phyloP scores from a whole-genome alignment of 768 basidiomycete genomes.

The Boletus rex-veris region DNA sequence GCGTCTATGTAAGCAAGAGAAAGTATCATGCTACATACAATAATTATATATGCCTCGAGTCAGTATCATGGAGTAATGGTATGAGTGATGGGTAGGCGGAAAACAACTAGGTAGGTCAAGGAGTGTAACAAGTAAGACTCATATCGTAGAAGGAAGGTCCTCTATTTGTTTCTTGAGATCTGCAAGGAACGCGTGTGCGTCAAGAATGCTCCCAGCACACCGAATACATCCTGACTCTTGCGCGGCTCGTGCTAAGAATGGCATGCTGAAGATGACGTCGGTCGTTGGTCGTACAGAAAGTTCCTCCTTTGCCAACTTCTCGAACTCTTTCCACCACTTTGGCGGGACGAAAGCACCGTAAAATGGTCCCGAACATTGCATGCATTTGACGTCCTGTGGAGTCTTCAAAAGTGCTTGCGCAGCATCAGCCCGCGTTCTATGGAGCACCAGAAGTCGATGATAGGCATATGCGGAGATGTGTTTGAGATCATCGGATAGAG shows the following conservation, averaged over 20 bases:
- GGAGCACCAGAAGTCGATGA: constrained; percentile 59
- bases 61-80: neutral
- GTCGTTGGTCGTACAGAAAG: constrained; percentile 53
- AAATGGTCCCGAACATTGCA: constrained; percentile 58
- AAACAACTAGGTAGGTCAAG: neutral
- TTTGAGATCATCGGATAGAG: constrained; percentile 59
- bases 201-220: constrained; percentile 65
- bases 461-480: constrained; percentile 68
- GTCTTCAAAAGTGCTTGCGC: constrained; percentile 47
- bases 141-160: constrained; percentile 44
- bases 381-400: constrained; percentile 55
- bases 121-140: constrained; percentile 8
- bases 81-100: neutral
- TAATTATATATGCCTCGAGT: no score
- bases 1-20: neutral
- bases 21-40: constrained; percentile 1
- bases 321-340: constrained; percentile 68
- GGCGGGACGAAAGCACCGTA: constrained; percentile 49
- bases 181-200: constrained; percentile 54
- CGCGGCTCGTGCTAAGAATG: constrained; percentile 54
- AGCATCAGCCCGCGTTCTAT: constrained; percentile 48
- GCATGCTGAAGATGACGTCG: constrained; percentile 56
- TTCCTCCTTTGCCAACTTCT: constrained; percentile 55
- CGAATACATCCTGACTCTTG: constrained; percentile 51
- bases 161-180: constrained; percentile 58